Conservation (phyloP, 2,329 filamentous ascomycete genomes). For the Hypomyces rosellus region DNA sequence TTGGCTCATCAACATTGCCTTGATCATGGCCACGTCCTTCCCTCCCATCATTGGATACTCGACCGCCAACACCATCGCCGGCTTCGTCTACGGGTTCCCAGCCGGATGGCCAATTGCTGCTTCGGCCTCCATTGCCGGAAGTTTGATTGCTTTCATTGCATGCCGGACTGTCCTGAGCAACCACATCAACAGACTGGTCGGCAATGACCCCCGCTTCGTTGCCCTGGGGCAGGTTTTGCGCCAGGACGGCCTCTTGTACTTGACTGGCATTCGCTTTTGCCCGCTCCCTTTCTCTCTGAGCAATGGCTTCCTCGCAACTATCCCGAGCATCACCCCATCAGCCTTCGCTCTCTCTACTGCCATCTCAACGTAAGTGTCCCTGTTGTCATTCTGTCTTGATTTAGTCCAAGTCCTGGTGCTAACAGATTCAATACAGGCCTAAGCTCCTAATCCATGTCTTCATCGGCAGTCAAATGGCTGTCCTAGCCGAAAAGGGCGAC, state of each 20-base stretch:
- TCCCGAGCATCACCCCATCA: constrained; percentile 74
- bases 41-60: constrained; percentile 86
- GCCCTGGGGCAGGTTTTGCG: constrained; percentile 84
- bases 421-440: constrained; percentile 41
- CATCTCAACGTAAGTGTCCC: constrained; percentile 50
- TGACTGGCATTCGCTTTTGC: constrained; percentile 88
- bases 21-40: constrained; percentile 73
- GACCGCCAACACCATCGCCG: constrained; percentile 53
- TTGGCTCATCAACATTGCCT: constrained; percentile 67
- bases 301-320: constrained; percentile 90
- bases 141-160: constrained; percentile 70
- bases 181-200: constrained; percentile 76
- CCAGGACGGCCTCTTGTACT: constrained; percentile 79
- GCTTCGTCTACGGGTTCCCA: constrained; percentile 51
- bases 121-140: constrained; percentile 70
- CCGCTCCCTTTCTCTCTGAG: constrained; percentile 88
- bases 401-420: neutral
- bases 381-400: neutral
- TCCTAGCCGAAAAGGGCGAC: constrained; percentile 75
- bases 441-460: constrained; percentile 91
- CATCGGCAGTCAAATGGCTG: constrained; percentile 76
- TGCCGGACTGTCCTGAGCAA: constrained; percentile 70
- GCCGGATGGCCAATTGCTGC: constrained; percentile 78
- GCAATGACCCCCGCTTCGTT: constrained; percentile 78
- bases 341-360: constrained; percentile 79